Evolutionary conservation across 331 rosid genomes (phyloP).

Genomic region (Cydonia oblonga): DNA sequence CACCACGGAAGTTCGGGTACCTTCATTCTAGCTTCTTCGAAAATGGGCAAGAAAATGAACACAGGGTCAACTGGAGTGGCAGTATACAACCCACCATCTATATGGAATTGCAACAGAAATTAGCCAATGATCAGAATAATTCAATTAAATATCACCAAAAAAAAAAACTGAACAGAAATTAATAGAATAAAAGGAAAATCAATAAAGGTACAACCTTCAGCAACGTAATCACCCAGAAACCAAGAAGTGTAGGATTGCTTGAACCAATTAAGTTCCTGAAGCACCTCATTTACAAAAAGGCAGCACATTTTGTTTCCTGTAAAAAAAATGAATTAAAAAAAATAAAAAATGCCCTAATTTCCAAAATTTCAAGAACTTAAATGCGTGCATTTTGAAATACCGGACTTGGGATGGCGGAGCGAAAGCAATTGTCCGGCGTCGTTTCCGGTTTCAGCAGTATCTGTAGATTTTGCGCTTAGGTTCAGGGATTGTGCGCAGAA

Average conservation of each 20-base stretch:
- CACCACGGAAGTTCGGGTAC: slow-evolving; percentile 18
- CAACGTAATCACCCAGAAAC: slow-evolving; percentile 80
- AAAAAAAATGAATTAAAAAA: background rate
- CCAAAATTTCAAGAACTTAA: background rate
- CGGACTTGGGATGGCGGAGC: slow-evolving; percentile 82
- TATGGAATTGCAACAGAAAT: background rate
- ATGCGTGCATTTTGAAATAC: slow-evolving; percentile 13
- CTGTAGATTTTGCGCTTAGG: slow-evolving; percentile 18
- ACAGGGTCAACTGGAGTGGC: slow-evolving; percentile 86
- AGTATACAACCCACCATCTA: slow-evolving; percentile 74
- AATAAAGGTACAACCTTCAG: slow-evolving; percentile 42
- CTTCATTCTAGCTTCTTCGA: slow-evolving; percentile 94
- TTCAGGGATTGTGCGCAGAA: background rate
- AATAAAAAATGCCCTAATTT: slow-evolving; percentile 5
- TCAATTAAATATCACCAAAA: background rate
- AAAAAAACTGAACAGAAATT: background rate
- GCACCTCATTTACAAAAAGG: slow-evolving; percentile 52
- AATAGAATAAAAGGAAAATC: background rate
- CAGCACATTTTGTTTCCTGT: slow-evolving; percentile 56
- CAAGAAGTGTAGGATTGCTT: slow-evolving; percentile 78
- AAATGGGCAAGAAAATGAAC: slow-evolving; percentile 69
- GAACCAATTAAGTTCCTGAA: slow-evolving; percentile 86
- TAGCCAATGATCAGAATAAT: background rate
- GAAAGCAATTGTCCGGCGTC: slow-evolving; percentile 37
- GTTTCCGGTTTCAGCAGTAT: slow-evolving; percentile 34